These are phyloP conservation scores for Phytophthora aleatoria DNA, from an alignment of 352 stramenopile genomes.

Conservation along the genomic window DNA sequence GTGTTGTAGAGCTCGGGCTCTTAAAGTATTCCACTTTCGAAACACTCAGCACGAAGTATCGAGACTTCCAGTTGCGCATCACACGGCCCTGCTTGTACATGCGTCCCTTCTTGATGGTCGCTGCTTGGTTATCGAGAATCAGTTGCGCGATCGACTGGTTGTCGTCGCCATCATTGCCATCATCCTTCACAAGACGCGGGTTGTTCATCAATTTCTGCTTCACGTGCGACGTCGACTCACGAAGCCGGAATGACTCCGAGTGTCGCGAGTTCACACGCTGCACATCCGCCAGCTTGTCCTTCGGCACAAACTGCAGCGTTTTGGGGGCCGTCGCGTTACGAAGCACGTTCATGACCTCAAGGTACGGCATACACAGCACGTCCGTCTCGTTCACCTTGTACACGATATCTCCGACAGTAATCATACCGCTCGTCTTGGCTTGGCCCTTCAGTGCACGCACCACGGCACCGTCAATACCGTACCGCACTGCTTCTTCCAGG, in stretches of 20 bases:
- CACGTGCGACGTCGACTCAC: slow-evolving; percentile 60
- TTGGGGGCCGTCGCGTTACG: slow-evolving; percentile 69
- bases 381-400: slow-evolving; percentile 88
- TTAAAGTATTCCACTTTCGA: slow-evolving; percentile 89
- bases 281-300: slow-evolving; percentile 85
- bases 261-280: slow-evolving; percentile 84
- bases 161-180: slow-evolving; percentile 72
- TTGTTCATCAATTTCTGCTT: slow-evolving; percentile 79
- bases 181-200: slow-evolving; percentile 73
- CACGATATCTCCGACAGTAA: slow-evolving; percentile 85
- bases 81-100: slow-evolving; percentile 89
- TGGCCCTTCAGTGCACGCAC: slow-evolving; percentile 84
- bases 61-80: slow-evolving; percentile 87
- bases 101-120: slow-evolving; percentile 87
- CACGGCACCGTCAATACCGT: slow-evolving; percentile 82
- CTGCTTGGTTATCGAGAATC: slow-evolving; percentile 85
- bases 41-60: slow-evolving; percentile 87
- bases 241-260: slow-evolving; percentile 75
- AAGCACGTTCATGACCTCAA: slow-evolving; percentile 84
- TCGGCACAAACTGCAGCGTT: slow-evolving; percentile 85
- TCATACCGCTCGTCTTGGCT: slow-evolving; percentile 83
- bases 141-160: slow-evolving; percentile 83
- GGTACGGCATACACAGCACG: slow-evolving; percentile 85
- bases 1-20: slow-evolving; percentile 76
- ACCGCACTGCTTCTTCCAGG: slow-evolving; percentile 82